Evolutionary conservation across 495 filamentous ascomycete species (phyloP).

Genomic region (Hypoxylon crocopeplum): DNA sequence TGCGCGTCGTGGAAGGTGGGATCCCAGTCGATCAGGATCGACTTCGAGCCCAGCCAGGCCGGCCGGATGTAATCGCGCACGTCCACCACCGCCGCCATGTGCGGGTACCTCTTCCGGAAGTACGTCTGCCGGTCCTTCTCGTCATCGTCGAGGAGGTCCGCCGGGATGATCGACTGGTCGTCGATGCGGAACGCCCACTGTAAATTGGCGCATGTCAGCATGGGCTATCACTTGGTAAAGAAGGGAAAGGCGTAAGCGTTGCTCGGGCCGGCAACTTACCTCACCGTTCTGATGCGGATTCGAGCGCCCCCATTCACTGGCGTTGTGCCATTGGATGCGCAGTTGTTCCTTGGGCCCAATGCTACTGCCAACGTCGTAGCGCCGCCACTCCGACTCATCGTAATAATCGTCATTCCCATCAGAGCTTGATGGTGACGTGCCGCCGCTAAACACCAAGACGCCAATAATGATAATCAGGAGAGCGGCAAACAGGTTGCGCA

Average conservation of each 20-base stretch:
- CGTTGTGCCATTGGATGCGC: not conserved
- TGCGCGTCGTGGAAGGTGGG: slow-evolving; percentile 27
- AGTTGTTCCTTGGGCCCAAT: not conserved
- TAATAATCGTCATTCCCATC: not conserved
- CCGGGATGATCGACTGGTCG: not conserved
- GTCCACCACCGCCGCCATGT: not conserved
- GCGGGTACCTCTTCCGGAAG: not conserved
- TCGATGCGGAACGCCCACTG: not conserved
- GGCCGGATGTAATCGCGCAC: not conserved
- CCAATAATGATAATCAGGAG: not conserved
- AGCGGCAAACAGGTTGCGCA: not conserved
- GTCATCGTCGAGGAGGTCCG: not conserved
- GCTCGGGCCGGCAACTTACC: not conserved
- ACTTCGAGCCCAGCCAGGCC: not conserved
- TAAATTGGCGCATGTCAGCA: not conserved
- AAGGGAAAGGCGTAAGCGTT: no score
- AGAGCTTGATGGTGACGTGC: not conserved
- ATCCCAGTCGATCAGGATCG: not conserved
- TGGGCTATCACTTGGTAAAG: no score
- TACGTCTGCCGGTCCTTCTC: not conserved
- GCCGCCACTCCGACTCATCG: not conserved
- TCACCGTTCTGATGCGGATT: slow-evolving; percentile 1
- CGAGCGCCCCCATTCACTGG: not conserved
- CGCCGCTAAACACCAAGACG: not conserved
- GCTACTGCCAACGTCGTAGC: not conserved